Evolutionary conservation across 441 rosid species (phyloP).

Genomic region (Populus hybrid): DNA sequence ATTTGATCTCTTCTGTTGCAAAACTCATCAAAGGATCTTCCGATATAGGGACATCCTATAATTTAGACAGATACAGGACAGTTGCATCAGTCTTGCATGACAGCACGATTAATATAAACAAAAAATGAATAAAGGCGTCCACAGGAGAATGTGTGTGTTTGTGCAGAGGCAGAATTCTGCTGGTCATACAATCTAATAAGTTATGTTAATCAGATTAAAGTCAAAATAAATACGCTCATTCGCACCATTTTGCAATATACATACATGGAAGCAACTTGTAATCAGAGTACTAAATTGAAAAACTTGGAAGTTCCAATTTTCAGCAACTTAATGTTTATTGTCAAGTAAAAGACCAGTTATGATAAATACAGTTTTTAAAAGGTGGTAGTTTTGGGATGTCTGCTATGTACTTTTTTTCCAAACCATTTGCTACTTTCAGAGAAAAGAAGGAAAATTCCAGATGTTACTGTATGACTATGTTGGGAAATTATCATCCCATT

Average conservation of each 20-base stretch:
- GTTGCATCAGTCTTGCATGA: background rate
- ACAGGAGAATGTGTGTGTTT: background rate
- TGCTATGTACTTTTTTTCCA: background rate
- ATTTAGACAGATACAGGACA: background rate
- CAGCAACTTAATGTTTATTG: background rate
- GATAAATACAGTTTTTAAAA: background rate
- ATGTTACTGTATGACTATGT: background rate
- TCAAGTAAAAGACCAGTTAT: background rate
- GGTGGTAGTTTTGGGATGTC: background rate
- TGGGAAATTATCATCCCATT: background rate
- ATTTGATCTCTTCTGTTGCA: slow-evolving; percentile 79
- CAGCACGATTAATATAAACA: background rate
- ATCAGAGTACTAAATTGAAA: background rate
- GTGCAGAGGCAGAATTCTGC: background rate
- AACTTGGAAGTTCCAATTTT: background rate
- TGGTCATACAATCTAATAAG: background rate
- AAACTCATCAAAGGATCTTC: slow-evolving; percentile 77
- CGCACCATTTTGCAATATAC: background rate
- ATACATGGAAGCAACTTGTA: background rate
- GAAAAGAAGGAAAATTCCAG: background rate
- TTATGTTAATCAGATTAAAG: background rate
- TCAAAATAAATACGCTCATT: background rate
- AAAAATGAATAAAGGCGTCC: background rate
- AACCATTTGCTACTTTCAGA: background rate
- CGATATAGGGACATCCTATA: slow-evolving; percentile 59